These are phyloP conservation scores for Pleurotus sapidus DNA, from an alignment of 768 basidiomycete species.

Conservation along the genomic window DNA sequence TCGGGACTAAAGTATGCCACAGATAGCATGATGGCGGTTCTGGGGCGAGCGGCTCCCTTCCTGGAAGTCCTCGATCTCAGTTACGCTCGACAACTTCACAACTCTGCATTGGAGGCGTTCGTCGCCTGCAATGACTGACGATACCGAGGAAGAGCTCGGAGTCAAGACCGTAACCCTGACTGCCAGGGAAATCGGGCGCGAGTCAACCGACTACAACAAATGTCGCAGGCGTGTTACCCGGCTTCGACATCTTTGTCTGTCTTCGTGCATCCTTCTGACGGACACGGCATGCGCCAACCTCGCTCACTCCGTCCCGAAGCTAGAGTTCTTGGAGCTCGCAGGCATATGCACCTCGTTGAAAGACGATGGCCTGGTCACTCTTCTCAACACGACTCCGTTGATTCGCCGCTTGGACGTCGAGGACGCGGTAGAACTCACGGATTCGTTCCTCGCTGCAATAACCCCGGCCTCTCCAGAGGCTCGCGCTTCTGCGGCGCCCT, in stretches of 20 bases:
- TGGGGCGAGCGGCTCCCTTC: slow-evolving; percentile 67
- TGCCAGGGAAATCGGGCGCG: slow-evolving; percentile 64
- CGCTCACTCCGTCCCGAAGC: slow-evolving; percentile 61
- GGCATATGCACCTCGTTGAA: slow-evolving; percentile 67
- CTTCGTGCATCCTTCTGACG: slow-evolving; percentile 67
- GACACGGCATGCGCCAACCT: slow-evolving; percentile 75
- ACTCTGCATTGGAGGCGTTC: slow-evolving; percentile 73
- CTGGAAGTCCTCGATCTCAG: slow-evolving; percentile 82
- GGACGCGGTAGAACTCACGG: slow-evolving; percentile 72
- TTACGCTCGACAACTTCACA: slow-evolving; percentile 67
- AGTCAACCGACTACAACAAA: slow-evolving; percentile 42
- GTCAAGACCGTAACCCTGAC: slow-evolving; percentile 49
- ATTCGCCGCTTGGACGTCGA: slow-evolving; percentile 85
- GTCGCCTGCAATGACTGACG: slow-evolving; percentile 49
- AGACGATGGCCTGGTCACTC: slow-evolving; percentile 69
- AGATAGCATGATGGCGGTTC: slow-evolving; percentile 57
- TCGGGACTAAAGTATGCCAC: slow-evolving; percentile 63
- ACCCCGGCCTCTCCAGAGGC: slow-evolving; percentile 39
- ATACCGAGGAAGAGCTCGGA: slow-evolving; percentile 26
- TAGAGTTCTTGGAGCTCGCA: slow-evolving; percentile 79
- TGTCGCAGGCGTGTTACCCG: slow-evolving; percentile 62
- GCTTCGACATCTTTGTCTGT: slow-evolving; percentile 73
- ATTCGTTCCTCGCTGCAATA: slow-evolving; percentile 63
- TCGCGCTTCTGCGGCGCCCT: background rate
- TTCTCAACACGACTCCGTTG: slow-evolving; percentile 66